Evolutionary conservation across 106 monocot species (phyloP), one percentile per base, ranked within the genome.

Genomic region (Iris macrosiphon): DNA sequence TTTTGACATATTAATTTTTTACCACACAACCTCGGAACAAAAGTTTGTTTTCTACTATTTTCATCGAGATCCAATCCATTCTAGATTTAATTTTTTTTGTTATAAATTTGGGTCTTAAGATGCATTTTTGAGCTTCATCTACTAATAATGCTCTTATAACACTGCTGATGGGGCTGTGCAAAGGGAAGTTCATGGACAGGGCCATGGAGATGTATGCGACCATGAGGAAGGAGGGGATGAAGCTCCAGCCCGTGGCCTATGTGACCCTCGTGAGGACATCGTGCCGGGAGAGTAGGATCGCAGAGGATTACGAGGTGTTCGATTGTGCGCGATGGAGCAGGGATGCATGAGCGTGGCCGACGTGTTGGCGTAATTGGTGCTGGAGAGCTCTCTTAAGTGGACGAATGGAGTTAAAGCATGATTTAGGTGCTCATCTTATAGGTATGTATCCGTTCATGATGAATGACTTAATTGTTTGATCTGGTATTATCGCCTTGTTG

Each of bases 251-350:
- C 17, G 55, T 83, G 3, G 52, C 96, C 20, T 96, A 90, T 80
- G 85, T 79, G 0, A 83, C 83, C 0, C 71, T 90, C 26, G 51
- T 96, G 31, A 79, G 96, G 72, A 35, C 66, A 8, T 34, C 90
- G 56, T 83, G 80, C 59, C 50, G 84, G 64, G 61, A 60, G 15
- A 66, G 73, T 43, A 79, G 72, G 49, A 54, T 96, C 23, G 73
- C 79, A 0, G 90, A 86, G 40, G 89, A 89, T 0, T 96, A 96
- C 64, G 72, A 72, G 45, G 86, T 87, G 59, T 90, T 96, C 64
- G 90, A 90, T 86, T 96, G 83, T 83, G 90, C 59, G 6, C 14
- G 76, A 24, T 72, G 76, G 61, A 96, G 79, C 64, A 96, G 80
- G n/a, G n/a, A n/a, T n/a, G n/a, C n/a, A n/a, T n/a, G 70, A 96